Base-by-base conservation (phyloP, 192 early-diverging fungal genomes). In the Chytriomyces hyalinus region DNA sequence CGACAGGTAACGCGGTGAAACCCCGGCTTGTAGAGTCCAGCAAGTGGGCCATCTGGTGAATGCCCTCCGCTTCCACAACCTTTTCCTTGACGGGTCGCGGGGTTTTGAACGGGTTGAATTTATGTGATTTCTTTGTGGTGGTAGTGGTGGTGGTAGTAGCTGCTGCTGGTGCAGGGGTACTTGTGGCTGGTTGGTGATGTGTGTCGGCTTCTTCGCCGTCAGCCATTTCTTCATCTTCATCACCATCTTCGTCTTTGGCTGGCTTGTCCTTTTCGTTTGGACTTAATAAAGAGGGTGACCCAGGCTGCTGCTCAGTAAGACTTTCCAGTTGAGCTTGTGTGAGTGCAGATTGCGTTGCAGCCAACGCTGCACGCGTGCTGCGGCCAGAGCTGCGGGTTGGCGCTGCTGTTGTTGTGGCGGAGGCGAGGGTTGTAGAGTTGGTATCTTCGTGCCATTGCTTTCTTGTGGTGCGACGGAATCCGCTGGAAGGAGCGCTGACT, bases 1-100 rank as follows among this genome's bases (percentile, higher is more conserved):
- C 22, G 11, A 61, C 72, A 7, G 24, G 15, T 46, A 73, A 73
- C 17, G 60, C n/a, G 3, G 61, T 6, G 46, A 73, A 73, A 4
- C 72, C 72, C 7, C 72, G 72, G 45, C 61, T 61, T 3, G 61
- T n/a, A 50, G 61, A 26, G 10, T 57, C 43, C 36, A 73, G 60
- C 3, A 61, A 46, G 36, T 73, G 20, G 5, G 17, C 69, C 69
- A 70, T 70, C 57, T 70, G 49, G 6, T 20, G 8, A 20, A 70
- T 70, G 22, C 45, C n/a, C 2, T 11, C 22, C 9, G 20, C 69
- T 24, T 28, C 48, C 43, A 68, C 11, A 11, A 28, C 36, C 1
- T 10, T 47, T 8, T 22, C 49, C 9, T 48, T 51, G 20, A n/a
- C 17, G 11, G 24, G 15, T 59, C 59, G 50, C 0, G 20, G 67